Evolutionary conservation across 2,329 filamentous ascomycete genomes (phyloP).

Genomic region (Diaporthe citri): DNA sequence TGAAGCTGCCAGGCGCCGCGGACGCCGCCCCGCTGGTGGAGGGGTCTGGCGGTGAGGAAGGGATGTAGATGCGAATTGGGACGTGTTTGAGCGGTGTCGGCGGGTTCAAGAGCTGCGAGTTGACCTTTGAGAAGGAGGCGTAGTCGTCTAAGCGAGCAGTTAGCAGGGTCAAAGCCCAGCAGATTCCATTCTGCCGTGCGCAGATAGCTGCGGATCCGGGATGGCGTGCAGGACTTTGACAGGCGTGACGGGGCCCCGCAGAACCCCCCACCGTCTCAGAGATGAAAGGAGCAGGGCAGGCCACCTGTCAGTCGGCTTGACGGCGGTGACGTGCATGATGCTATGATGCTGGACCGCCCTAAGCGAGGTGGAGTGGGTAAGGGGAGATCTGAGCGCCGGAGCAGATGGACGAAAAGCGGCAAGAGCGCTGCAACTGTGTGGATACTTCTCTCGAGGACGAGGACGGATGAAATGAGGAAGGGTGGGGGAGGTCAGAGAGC

Average conservation of each 20-base stretch:
- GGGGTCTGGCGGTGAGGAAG: slow-evolving; percentile 66
- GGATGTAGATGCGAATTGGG: slow-evolving; percentile 90
- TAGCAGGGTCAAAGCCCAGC: slow-evolving; percentile 4
- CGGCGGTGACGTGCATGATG: slow-evolving; percentile 37
- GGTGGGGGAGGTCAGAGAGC: slow-evolving; percentile 1
- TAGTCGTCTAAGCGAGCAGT: slow-evolving; percentile 72
- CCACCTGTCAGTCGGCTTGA: neutral
- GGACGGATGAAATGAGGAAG: neutral
- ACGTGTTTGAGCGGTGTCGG: slow-evolving; percentile 82
- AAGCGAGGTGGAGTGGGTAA: slow-evolving; percentile 25
- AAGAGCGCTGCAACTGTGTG: slow-evolving; percentile 23
- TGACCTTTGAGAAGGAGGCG: slow-evolving; percentile 77
- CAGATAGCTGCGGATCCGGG: neutral
- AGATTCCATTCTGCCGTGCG: neutral
- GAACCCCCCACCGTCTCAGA: slow-evolving; percentile 8
- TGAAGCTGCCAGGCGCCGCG: slow-evolving; percentile 65
- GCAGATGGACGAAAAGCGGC: slow-evolving; percentile 7
- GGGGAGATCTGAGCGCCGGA: slow-evolving; percentile 36
- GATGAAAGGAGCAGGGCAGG: slow-evolving; percentile 29
- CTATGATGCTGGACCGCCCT: neutral
- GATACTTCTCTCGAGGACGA: neutral
- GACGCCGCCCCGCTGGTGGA: slow-evolving; percentile 45
- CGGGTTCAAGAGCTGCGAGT: slow-evolving; percentile 81
- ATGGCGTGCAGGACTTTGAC: slow-evolving; percentile 31
- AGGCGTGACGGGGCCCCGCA: neutral